Percentiles rank a stretch among this genome's conserved stretches.
Conservation (phyloP, 1,284 basidiomycete genomes). For the Trametes pubescens region DNA sequence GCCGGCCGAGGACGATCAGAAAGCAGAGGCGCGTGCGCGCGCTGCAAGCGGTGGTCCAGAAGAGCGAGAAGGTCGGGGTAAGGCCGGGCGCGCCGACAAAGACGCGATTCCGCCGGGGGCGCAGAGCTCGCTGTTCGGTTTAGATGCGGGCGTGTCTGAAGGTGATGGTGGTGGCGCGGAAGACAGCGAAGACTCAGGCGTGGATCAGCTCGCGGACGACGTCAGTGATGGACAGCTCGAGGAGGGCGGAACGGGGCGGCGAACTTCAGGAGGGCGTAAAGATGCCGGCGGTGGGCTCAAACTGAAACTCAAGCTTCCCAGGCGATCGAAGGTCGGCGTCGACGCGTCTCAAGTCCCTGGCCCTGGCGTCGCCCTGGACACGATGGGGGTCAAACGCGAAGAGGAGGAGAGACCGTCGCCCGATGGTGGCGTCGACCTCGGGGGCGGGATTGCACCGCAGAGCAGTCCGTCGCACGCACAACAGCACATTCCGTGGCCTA, state of each 20-base stretch:
- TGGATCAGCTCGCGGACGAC: slow-evolving; percentile 18
- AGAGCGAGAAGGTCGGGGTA: neutral
- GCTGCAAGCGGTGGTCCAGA: neutral
- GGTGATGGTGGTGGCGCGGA: slow-evolving; percentile 1
- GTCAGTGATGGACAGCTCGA: slow-evolving; percentile 8
- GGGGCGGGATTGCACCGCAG: neutral
- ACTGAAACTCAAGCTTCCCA: slow-evolving; percentile 8
- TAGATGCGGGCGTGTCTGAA: neutral
- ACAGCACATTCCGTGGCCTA: slow-evolving; percentile 13
- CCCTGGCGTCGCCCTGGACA: neutral
- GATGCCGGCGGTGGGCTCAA: slow-evolving; percentile 5
- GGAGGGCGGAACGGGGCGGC: slow-evolving; percentile 2
- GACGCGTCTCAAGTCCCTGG: neutral
- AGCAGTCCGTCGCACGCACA: neutral
- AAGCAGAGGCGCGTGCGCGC: neutral
- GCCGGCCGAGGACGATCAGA: slow-evolving; percentile 17
- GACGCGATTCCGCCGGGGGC: neutral
- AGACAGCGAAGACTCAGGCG: slow-evolving; percentile 10
- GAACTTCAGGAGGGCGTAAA: neutral
- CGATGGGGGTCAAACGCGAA: neutral
- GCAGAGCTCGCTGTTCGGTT: neutral
- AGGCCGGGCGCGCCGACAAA: slow-evolving; percentile 6
- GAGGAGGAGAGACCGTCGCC: slow-evolving; percentile 4
- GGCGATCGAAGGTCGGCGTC: slow-evolving; percentile 2
- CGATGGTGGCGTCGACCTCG: slow-evolving; percentile 7